A percentile compares a stretch with the other conserved stretches of the same genome.
These are phyloP conservation scores for Talaromyces trachyspermus DNA, from an alignment of 495 filamentous ascomycete species.

Conservation along the genomic window DNA sequence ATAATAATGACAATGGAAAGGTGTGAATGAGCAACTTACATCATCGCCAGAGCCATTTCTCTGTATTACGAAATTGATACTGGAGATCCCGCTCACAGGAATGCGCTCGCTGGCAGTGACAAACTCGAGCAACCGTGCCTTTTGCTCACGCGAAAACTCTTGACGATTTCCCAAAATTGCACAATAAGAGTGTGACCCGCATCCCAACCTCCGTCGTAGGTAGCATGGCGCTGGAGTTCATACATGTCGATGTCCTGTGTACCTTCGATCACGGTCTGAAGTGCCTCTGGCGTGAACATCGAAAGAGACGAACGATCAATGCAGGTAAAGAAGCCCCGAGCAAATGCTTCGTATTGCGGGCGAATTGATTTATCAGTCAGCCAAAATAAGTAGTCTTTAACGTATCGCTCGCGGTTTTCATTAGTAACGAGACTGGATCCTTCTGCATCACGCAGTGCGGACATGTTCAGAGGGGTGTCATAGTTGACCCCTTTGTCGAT, in stretches of 20 bases:
- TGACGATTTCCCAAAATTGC: constrained; percentile 79
- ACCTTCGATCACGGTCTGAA: constrained; percentile 78
- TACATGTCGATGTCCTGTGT: constrained; percentile 66
- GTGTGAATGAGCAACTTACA: constrained; percentile 22
- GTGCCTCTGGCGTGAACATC: constrained; percentile 60
- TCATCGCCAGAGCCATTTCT: constrained; percentile 62
- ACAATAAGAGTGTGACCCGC: constrained; percentile 56
- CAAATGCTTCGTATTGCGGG: constrained; percentile 74
- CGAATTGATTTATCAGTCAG: constrained; percentile 70
- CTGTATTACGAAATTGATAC: constrained; percentile 75
- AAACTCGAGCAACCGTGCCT: constrained; percentile 78
- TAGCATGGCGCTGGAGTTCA: constrained; percentile 57
- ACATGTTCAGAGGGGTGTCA: constrained; percentile 1
- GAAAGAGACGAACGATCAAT: constrained; percentile 60
- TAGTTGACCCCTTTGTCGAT: constrained; percentile 8
- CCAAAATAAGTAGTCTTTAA: constrained; percentile 83
- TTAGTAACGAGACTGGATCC: constrained; percentile 57
- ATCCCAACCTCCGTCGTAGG: constrained; percentile 74
- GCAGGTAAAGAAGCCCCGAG: constrained; percentile 70
- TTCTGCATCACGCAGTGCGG: constrained; percentile 12
- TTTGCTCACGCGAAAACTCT: constrained; percentile 53
- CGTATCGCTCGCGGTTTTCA: constrained; percentile 66
- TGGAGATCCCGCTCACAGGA: constrained; percentile 73
- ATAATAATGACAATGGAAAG: neutral
- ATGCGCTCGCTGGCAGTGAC: constrained; percentile 89